Evolutionary conservation across 306 rosid species (phyloP).

Genomic region (Citrullus colocynthis): DNA sequence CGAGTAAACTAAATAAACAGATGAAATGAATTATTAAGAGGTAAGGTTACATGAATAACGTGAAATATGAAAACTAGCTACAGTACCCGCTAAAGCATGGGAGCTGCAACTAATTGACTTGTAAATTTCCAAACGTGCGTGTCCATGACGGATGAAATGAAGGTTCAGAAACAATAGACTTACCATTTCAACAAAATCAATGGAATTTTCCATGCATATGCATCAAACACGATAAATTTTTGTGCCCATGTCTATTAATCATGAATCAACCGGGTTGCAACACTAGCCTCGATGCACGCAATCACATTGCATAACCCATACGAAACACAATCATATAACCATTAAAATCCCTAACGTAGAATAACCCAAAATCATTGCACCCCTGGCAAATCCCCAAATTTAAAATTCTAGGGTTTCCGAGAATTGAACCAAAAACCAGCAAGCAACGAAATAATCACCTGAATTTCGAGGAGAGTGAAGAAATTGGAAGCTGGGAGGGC

Average conservation of each 20-base stretch:
- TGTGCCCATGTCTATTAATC: slow-evolving; percentile 18
- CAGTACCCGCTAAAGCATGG: neutral
- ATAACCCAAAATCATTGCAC: slow-evolving; percentile 39
- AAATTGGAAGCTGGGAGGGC: slow-evolving; percentile 49
- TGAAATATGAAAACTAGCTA: neutral
- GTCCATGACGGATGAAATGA: neutral
- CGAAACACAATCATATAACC: slow-evolving; percentile 9
- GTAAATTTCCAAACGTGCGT: neutral
- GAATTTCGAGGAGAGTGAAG: slow-evolving; percentile 18
- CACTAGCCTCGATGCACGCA: slow-evolving; percentile 22
- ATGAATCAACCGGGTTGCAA: slow-evolving; percentile 15
- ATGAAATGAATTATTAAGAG: neutral
- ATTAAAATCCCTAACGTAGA: slow-evolving; percentile 18
- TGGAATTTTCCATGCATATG: neutral
- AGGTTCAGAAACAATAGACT: neutral
- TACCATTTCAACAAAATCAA: neutral
- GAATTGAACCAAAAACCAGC: slow-evolving; percentile 22
- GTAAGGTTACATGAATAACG: neutral
- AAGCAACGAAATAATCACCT: slow-evolving; percentile 40
- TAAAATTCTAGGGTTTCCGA: slow-evolving; percentile 75
- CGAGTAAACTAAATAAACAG: neutral
- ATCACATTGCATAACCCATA: slow-evolving; percentile 50
- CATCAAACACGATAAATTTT: slow-evolving; percentile 15
- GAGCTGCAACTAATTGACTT: neutral
- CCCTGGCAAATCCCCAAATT: slow-evolving; percentile 25